phyloP scores from a whole-genome alignment of 345 rosid species.

The Ceriops zippeliana region DNA sequence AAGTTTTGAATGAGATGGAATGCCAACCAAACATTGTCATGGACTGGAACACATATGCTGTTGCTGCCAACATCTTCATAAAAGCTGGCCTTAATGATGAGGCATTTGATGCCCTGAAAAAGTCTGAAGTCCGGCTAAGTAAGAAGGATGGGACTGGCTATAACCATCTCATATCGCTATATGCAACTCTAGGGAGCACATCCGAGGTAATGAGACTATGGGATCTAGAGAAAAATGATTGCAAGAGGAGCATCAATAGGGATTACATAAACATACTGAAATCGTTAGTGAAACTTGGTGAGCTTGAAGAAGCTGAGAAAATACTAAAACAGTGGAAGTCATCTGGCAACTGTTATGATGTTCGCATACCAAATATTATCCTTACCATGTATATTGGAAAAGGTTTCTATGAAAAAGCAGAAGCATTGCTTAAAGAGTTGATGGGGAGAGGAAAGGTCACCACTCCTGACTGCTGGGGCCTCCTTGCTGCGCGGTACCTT shows the following conservation, averaged over 20 bases:
- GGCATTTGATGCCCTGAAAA: constrained; percentile 51
- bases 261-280: constrained; percentile 59
- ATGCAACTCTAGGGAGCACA: constrained; percentile 58
- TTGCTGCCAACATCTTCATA: constrained; percentile 65
- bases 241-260: constrained; percentile 60
- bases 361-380: constrained; percentile 49
- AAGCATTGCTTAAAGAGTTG: constrained; percentile 50
- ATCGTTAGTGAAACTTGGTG: constrained; percentile 67
- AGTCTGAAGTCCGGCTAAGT: constrained; percentile 56
- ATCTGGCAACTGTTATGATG: constrained; percentile 56
- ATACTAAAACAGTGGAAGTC: constrained; percentile 64
- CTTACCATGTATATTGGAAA: constrained; percentile 41
- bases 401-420: constrained; percentile 52
- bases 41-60: constrained; percentile 88
- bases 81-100: constrained; percentile 43
- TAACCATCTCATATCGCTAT: constrained; percentile 66
- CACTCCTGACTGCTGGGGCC: constrained; percentile 59
- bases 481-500: constrained; percentile 52
- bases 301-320: constrained; percentile 60
- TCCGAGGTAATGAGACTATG: constrained; percentile 67
- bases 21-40: constrained; percentile 40
- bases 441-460: constrained; percentile 46
- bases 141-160: constrained; percentile 68
- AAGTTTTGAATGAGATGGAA: constrained; percentile 66
- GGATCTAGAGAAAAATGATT: constrained; percentile 55